These are phyloP conservation scores for Arthrobotrys entomopaga DNA, from an alignment of 2,329 filamentous ascomycete species.

Conservation along the genomic window DNA sequence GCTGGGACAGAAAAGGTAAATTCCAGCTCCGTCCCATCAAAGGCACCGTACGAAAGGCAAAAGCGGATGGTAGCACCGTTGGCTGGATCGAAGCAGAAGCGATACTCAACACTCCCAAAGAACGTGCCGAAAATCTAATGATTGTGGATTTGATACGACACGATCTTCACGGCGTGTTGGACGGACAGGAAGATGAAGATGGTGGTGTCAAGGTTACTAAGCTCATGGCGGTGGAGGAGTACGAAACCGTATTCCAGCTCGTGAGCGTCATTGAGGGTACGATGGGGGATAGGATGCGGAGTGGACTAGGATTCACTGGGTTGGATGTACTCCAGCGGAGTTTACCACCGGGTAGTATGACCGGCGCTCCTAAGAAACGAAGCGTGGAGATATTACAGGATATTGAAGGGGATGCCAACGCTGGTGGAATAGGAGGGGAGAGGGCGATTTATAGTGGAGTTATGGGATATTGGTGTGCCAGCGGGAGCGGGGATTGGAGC, in stretches of 20 bases:
- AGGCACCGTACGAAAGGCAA: slow-evolving; percentile 80
- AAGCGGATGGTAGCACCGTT: slow-evolving; percentile 72
- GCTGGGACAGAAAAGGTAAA: slow-evolving; percentile 70
- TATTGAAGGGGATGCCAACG: slow-evolving; percentile 68
- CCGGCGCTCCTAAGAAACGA: slow-evolving; percentile 91
- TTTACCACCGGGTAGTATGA: slow-evolving; percentile 93
- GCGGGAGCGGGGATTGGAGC: slow-evolving; percentile 87
- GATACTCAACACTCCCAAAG: slow-evolving; percentile 82
- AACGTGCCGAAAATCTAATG: slow-evolving; percentile 96
- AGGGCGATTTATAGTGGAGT: slow-evolving; percentile 87
- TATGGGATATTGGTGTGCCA: slow-evolving; percentile 87
- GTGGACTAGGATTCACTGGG: slow-evolving; percentile 67
- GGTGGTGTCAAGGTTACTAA: slow-evolving; percentile 80
- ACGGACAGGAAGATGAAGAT: slow-evolving; percentile 60
- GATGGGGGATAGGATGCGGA: slow-evolving; percentile 60
- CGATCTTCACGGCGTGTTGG: slow-evolving; percentile 73
- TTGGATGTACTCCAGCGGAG: slow-evolving; percentile 80
- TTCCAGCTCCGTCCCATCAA: slow-evolving; percentile 94
- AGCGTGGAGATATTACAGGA: slow-evolving; percentile 82
- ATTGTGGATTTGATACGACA: slow-evolving; percentile 97
- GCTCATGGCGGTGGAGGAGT: slow-evolving; percentile 87
- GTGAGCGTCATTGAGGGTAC: slow-evolving; percentile 84
- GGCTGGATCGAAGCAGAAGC: slow-evolving; percentile 73
- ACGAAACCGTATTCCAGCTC: slow-evolving; percentile 90
- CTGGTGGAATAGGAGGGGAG: slow-evolving; percentile 62